Evolutionary conservation across 495 filamentous ascomycete genomes (phyloP), one percentile per base, ranked within the genome.

Genomic region (Aspergillus conjunctus): DNA sequence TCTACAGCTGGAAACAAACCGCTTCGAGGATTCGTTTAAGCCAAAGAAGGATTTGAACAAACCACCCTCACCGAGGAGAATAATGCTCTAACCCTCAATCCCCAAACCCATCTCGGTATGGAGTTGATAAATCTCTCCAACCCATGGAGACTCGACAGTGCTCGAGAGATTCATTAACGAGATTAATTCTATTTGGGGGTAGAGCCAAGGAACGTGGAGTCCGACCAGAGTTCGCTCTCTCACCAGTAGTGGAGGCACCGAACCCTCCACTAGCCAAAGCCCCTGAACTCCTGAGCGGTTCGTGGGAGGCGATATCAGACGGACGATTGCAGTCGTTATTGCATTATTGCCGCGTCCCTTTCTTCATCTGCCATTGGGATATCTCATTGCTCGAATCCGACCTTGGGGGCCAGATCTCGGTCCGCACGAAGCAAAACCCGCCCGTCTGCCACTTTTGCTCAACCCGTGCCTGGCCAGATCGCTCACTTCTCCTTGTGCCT

Each of bases 241-340:
- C 39, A 32, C 30, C 26, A 58, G 43, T n/a, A 54, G 62, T 64
- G 62, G 62, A 63, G 61, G 60, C 50, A 30, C 49, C 60, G 41
- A 58, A 63, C 55, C 56, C 44, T 56, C 62, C 62, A 64, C 61
- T 59, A 59, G 56, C 39, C 33, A 11, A 39, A 53, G 43, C 50
- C 58, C 62, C 62, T 60, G 58, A 61, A 61, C 58, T 58, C 58
- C 62, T 61, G 58, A 50, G 54, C 58, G 58, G 58, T 63, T 63
- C 56, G 41, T 50, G 60, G 39, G 30, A 39, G 33, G 58, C 48
- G 5, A 26, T 26, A 26, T 26, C 26, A 26, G 5, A 26, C 26
- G 26, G n/a, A 26, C 5, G 2, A 26, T 26, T 5, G 26, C 26
- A 26, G 5, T 26, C 26, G 26, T 26, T 26, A 26, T 2, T 26